These are phyloP conservation scores for Allantophomopsis cytisporea DNA, from an alignment of 2,329 filamentous ascomycete species.

Conservation along the genomic window DNA sequence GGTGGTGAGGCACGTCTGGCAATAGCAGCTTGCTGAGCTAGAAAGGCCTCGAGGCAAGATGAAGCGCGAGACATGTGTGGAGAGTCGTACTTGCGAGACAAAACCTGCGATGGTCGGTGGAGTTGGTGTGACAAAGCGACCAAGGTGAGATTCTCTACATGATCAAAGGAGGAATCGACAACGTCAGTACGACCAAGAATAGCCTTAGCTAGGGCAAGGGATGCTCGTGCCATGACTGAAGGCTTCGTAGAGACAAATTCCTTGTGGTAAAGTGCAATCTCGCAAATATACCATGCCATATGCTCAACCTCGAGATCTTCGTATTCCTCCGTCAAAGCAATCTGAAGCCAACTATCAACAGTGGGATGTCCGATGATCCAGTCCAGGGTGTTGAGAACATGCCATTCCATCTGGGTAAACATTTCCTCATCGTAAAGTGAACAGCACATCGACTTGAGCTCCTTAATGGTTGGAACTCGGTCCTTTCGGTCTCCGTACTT, in stretches of 20 bases:
- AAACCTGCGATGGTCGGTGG: constrained; percentile 48
- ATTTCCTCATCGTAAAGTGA: constrained; percentile 97
- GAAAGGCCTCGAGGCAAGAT: constrained; percentile 49
- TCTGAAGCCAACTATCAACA: constrained; percentile 82
- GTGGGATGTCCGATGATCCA: constrained; percentile 96
- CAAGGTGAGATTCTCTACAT: constrained; percentile 54
- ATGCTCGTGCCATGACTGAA: constrained; percentile 79
- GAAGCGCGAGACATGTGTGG: constrained; percentile 52
- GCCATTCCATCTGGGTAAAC: constrained; percentile 99
- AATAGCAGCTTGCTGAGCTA: constrained; percentile 46
- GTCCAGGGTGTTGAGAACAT: constrained; percentile 91
- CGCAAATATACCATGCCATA: constrained; percentile 87
- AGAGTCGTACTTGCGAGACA: constrained; percentile 56
- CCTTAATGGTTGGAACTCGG: constrained; percentile 90
- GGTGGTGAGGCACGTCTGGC: constrained; percentile 41
- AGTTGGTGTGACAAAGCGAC: constrained; percentile 25
- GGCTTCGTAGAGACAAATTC: constrained; percentile 91
- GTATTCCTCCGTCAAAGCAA: constrained; percentile 68
- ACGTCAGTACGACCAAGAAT: constrained; percentile 72
- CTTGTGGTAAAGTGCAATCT: constrained; percentile 91
- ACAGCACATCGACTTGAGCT: constrained; percentile 98
- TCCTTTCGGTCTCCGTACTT: constrained; percentile 99
- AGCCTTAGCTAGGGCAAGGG: constrained; percentile 73
- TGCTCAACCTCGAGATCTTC: constrained; percentile 82
- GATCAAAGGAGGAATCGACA: constrained; percentile 51